Conservation (phyloP, 202 grass and related monocot species). For the Carex arenaria region DNA sequence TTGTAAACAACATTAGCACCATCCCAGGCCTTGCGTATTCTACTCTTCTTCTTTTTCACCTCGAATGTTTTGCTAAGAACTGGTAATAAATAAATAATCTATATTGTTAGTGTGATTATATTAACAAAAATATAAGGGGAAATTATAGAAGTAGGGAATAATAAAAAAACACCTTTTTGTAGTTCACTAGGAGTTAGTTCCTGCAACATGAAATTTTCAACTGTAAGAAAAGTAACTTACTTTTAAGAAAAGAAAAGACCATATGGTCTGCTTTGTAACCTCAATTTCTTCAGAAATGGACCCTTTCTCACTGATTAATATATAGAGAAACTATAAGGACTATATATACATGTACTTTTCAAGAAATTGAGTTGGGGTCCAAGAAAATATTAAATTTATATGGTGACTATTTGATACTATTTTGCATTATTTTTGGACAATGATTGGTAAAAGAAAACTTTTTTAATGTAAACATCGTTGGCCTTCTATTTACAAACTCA, state of each 20-base stretch:
- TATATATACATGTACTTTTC: not conserved
- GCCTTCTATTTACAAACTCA: not conserved
- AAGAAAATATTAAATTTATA: not conserved
- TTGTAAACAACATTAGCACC: constrained; percentile 78
- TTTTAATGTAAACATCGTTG: not conserved
- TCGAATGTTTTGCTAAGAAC: constrained; percentile 75
- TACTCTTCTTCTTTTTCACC: constrained; percentile 62
- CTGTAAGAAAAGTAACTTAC: constrained; percentile 23
- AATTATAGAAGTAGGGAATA: not conserved
- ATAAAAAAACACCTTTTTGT: constrained; percentile 44
- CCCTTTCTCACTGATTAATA: not conserved
- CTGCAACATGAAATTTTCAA: constrained; percentile 44
- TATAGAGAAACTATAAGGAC: not conserved
- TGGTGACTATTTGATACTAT: not conserved
- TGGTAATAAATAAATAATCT: constrained; percentile 9
- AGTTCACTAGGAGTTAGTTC: constrained; percentile 75
- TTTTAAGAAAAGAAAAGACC: not conserved
- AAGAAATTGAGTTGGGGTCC: not conserved
- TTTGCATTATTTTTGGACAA: not conserved
- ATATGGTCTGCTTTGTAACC: not conserved
- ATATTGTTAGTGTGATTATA: not conserved
- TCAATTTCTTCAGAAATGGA: not conserved
- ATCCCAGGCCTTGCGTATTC: constrained; percentile 77
- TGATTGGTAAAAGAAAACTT: not conserved
- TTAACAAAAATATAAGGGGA: not conserved